phyloP scores from a whole-genome alignment of 352 stramenopile genomes.

The Aphanomyces cochlioides region DNA sequence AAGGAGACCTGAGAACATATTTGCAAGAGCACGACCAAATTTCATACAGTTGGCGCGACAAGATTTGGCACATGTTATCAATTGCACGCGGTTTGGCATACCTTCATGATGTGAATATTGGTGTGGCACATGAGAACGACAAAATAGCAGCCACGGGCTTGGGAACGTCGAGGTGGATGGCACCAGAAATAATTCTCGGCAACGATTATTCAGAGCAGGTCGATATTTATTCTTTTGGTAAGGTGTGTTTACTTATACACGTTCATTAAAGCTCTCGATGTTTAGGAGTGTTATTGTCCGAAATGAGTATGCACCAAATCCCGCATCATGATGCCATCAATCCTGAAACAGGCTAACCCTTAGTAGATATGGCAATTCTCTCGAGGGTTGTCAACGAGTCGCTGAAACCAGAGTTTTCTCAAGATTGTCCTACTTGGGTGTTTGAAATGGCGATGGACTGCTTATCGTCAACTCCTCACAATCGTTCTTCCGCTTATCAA shows the following conservation, averaged over 20 bases:
- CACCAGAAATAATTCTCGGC: slow-evolving; percentile 18
- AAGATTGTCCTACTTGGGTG: neutral
- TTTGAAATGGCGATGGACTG: neutral
- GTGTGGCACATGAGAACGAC: slow-evolving; percentile 6
- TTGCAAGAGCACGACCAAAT: neutral
- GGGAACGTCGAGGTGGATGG: slow-evolving; percentile 22
- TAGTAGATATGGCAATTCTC: neutral
- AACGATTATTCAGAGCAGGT: slow-evolving; percentile 18
- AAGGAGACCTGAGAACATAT: slow-evolving; percentile 1
- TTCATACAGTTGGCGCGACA: slow-evolving; percentile 2
- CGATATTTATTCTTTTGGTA: slow-evolving; percentile 22
- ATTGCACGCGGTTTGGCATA: slow-evolving; percentile 12
- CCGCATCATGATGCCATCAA: neutral
- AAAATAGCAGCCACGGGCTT: slow-evolving; percentile 14
- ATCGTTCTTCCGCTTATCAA: neutral
- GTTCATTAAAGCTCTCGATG: neutral
- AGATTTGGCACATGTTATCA: neutral
- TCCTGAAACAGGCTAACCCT: neutral
- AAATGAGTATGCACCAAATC: neutral
- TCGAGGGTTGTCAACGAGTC: neutral
- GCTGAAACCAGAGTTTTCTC: neutral
- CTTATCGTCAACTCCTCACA: neutral
- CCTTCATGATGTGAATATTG: slow-evolving; percentile 19
- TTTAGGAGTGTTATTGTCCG: neutral
- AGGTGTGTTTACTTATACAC: no score